Base-by-base conservation (phyloP, 2,329 filamentous ascomycete species). In the Colletotrichum falcatum region DNA sequence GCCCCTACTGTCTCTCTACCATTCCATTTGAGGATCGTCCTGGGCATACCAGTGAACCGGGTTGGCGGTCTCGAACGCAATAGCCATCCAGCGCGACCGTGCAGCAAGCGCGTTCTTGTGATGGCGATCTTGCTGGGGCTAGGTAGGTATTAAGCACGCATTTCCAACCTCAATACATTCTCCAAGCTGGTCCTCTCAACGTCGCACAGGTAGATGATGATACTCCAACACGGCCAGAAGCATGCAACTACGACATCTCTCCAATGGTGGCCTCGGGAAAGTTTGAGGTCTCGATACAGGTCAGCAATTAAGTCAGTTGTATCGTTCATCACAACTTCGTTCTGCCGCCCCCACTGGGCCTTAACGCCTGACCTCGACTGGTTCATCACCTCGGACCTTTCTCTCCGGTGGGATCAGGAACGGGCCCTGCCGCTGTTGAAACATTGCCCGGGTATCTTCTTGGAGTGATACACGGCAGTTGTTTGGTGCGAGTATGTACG, bases 51-150 rank as follows among this genome's bases (percentile, higher is more conserved):
- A 33, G 12, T 23, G 33, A 66, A 42, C 66, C 37, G 28, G 37
- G 63, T 35, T 56, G 20, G 20, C 20, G 42, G 62, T 49, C 66
- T 70, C 62, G 49, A 56, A 58, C 56, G 48, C 48, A 56, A 58
- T 66, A 49, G 35, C 55, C 16, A 49, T 42, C 55, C 16, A 51
- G 39, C 23, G 23, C 49, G 49, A n/a, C 26, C 62, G 20, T 66
- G 56, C 55, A 51, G 18, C 42, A 61, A 54, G n/a, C 55, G 62
- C 62, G 49, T 61, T 44, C 33, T 66, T 33, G 39, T 44, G 35
- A 61, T 58, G 55, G 26, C 35, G 42, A 58, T 49, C 58, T 51
- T 26, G 14, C 42, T n/a, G 26, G 42, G 33, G 37, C 20, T 16
- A n/a, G n/a, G n/a, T n/a, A n/a, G n/a, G n/a, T n/a, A 8, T 20